Conservation (phyloP, 352 stramenopile genomes). For the Phytopythium delawarense region DNA sequence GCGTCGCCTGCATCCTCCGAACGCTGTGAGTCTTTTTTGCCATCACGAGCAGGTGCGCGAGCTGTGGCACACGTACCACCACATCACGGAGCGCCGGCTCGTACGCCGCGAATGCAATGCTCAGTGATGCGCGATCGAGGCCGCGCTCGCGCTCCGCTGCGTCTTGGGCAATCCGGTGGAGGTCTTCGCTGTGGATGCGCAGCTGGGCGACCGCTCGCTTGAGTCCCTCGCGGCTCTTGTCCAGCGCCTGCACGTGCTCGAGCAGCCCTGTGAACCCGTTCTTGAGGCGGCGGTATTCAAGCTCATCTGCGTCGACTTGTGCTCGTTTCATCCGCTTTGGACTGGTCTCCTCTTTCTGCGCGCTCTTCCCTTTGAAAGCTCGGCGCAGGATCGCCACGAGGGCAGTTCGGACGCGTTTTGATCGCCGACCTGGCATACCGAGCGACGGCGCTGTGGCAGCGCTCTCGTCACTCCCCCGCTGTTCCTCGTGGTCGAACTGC, state of each 20-base stretch:
- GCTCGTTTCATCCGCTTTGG: background rate
- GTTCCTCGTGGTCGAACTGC: background rate
- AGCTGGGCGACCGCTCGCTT: slow-evolving; percentile 20
- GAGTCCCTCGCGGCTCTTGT: slow-evolving; percentile 20
- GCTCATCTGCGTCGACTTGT: background rate
- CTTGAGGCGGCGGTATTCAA: slow-evolving; percentile 28
- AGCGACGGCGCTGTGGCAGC: background rate
- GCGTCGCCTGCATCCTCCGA: slow-evolving; percentile 8
- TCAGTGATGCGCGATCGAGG: background rate
- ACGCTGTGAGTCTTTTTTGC: background rate
- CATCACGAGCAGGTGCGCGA: slow-evolving; percentile 15
- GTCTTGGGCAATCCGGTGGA: slow-evolving; percentile 11
- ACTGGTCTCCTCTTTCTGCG: background rate
- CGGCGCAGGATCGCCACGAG: slow-evolving; percentile 1
- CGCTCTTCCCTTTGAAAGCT: background rate
- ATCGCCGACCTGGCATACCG: background rate
- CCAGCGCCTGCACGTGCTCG: slow-evolving; percentile 26
- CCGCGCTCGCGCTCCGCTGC: background rate
- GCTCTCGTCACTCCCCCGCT: background rate
- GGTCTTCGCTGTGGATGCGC: slow-evolving; percentile 5
- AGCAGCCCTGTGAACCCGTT: slow-evolving; percentile 17
- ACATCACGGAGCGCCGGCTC: slow-evolving; percentile 6
- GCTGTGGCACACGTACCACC: background rate
- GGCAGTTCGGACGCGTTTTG: background rate
- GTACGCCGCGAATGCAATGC: background rate